Evolutionary conservation across 352 stramenopile species (phyloP), one percentile per base, ranked within the genome.

Genomic region (Aphanomyces astaci): DNA sequence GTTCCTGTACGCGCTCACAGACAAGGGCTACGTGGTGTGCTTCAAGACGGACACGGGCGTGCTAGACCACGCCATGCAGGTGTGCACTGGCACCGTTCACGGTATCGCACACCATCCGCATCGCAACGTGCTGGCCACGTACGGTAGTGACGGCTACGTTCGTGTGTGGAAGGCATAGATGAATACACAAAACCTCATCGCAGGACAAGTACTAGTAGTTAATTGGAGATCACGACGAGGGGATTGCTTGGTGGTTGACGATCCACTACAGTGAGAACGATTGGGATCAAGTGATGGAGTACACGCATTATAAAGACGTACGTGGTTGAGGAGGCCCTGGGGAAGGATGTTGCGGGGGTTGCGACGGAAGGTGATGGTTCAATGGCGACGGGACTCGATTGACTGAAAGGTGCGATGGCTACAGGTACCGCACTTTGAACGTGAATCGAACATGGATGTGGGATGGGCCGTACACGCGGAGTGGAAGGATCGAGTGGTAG

Each of bases 51-150:
- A 77, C 7, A 85, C 71, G 4, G 86, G 77, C 0, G 68, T 75
- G 43, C 69, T 96, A 3, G 88, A 96, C 68, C 73, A 75, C 4
- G 84, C 82, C 7, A 76, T 96, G 69, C 87, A 94, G 76, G 84
- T 96, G 19, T 89, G 73, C 64, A 92, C 92, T 9, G 80, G 84
- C 31, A 79, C 92, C 19, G 75, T 87, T 1, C 82, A 94, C 24
- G 90, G 90, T 5, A 71, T 97, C 24, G 75, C 75, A 11, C 89
- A 96, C 68, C 90, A 97, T 55, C 90, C 90, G 3, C 82, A 96
- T 64, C 80, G 87, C 54, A 97, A 97, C 70, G 66, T 97, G 28
- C 52, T 97, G 33, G 90, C 88, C 36, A 96, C 90, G 1, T 96
- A 92, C 66, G 84, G 84, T 24, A 92, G 76, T 30, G 90, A 97